Evolutionary conservation across 2,329 filamentous ascomycete genomes (phyloP).

Genomic region (Thielaviopsis musarum): DNA sequence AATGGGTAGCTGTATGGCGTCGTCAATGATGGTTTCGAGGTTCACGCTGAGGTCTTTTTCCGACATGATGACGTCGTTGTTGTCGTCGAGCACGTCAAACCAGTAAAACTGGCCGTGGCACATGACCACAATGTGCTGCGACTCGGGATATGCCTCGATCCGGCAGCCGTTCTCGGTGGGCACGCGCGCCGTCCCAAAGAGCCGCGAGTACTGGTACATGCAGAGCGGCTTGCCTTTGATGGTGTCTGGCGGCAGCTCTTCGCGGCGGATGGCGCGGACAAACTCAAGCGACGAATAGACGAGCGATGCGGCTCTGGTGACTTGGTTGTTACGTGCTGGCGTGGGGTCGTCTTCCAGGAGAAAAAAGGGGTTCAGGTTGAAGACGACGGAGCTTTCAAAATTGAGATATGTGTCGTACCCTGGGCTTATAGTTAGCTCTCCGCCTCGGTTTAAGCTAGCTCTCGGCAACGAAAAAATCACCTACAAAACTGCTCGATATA

Average conservation of each 20-base stretch:
- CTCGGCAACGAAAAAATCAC: too few relatives aligned
- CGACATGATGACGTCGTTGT: conserved; percentile 90
- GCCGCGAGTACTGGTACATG: conserved; percentile 95
- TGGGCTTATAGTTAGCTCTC: conserved; percentile 22
- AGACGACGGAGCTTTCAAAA: conserved; percentile 90
- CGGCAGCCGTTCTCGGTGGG: conserved; percentile 90
- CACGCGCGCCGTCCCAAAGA: conserved; percentile 89
- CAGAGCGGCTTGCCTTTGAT: conserved; percentile 71
- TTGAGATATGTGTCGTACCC: conserved; percentile 99
- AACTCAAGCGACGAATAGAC: conserved; percentile 84
- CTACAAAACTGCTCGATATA: conserved; percentile 98
- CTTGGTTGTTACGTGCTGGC: conserved; percentile 88
- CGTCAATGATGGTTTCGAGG: conserved; percentile 78
- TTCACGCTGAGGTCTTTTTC: conserved; percentile 89
- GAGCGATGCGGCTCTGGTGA: conserved; percentile 82
- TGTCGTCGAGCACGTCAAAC: conserved; percentile 94
- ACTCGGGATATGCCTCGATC: conserved; percentile 85
- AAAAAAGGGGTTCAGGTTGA: conserved; percentile 97
- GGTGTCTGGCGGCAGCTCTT: conserved; percentile 81
- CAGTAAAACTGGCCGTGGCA: conserved; percentile 96
- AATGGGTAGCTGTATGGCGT: conserved; percentile 76
- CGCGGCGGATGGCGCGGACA: conserved; percentile 77
- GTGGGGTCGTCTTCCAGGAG: conserved; percentile 94
- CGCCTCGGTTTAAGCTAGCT: too few relatives aligned
- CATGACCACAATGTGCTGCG: conserved; percentile 83